phyloP scores from a whole-genome alignment of 192 early-diverging fungal genomes.

The Entomortierella chlamydospora region DNA sequence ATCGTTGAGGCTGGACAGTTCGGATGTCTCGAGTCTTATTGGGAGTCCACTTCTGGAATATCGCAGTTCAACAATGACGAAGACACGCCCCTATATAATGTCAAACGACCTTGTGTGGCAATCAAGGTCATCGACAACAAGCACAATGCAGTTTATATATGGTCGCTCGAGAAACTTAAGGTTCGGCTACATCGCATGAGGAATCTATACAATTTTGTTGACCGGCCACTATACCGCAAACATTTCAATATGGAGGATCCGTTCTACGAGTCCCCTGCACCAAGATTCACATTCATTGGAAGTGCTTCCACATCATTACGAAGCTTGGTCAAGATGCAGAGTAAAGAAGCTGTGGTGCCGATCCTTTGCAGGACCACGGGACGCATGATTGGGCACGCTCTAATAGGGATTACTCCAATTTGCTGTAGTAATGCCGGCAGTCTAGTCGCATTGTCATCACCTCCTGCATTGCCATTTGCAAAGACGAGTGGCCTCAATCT shows the following conservation, averaged over 20 bases:
- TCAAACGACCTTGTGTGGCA: constrained; percentile 64
- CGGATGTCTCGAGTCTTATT: constrained; percentile 58
- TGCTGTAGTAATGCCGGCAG: constrained; percentile 8
- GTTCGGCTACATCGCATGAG: constrained; percentile 80
- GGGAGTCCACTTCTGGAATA: constrained; percentile 63
- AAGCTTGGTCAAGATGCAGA: constrained; percentile 54
- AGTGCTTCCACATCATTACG: constrained; percentile 56
- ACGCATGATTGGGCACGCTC: constrained; percentile 38
- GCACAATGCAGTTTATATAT: constrained; percentile 66
- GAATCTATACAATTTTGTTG: constrained; percentile 69
- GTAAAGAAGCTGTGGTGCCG: constrained; percentile 55
- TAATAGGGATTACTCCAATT: constrained; percentile 58
- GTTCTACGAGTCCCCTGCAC: constrained; percentile 68
- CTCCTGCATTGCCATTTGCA: not conserved
- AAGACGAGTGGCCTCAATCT: constrained; percentile 4
- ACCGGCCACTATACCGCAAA: constrained; percentile 68
- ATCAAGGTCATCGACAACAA: constrained; percentile 67
- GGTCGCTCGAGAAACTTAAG: constrained; percentile 73
- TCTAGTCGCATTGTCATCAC: not conserved
- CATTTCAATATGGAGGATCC: constrained; percentile 73
- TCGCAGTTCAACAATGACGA: constrained; percentile 64
- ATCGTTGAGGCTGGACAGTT: constrained; percentile 74
- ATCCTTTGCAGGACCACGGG: constrained; percentile 63
- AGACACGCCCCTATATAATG: constrained; percentile 57
- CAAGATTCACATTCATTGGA: constrained; percentile 65